Evolutionary conservation across 805 yeast species (phyloP).

Genomic region (Myxozyma sirexii): DNA sequence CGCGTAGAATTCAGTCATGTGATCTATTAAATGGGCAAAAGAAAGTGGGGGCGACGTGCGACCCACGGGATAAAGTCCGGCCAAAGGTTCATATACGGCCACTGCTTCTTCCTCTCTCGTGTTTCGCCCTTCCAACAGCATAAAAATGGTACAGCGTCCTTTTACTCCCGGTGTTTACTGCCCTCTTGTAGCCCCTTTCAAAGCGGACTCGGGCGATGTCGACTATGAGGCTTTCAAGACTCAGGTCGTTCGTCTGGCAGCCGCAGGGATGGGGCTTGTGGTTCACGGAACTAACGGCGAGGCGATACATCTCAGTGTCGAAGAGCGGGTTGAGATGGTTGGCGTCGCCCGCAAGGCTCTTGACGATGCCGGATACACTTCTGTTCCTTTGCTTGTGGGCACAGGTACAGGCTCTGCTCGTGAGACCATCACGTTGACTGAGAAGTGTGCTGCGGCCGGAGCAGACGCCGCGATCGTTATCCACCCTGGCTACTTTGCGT

Average conservation of each 20-base stretch:
- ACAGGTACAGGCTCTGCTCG: conserved; percentile 51
- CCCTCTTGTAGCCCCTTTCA: conserved; percentile 30
- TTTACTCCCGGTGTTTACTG: conserved; percentile 31
- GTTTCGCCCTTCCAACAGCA: background rate
- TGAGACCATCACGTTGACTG: conserved; percentile 47
- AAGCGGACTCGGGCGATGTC: conserved; percentile 17
- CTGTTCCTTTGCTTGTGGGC: conserved; percentile 53
- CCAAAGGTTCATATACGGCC: no score
- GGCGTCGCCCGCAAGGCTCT: conserved; percentile 40
- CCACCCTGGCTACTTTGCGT: conserved; percentile 54
- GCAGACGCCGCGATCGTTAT: conserved; percentile 44
- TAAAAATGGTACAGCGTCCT: conserved; percentile 6
- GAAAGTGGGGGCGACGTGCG: background rate
- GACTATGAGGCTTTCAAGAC: conserved; percentile 29
- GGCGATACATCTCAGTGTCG: conserved; percentile 52
- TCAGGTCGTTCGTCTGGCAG: conserved; percentile 33
- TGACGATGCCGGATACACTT: conserved; percentile 45
- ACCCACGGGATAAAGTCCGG: background rate
- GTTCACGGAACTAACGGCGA: conserved; percentile 36
- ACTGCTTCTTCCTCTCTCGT: background rate
- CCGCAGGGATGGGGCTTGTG: conserved; percentile 35
- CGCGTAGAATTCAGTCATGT: background rate
- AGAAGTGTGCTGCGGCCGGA: conserved; percentile 39
- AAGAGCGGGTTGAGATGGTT: conserved; percentile 46
- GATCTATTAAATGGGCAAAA: background rate